Evolutionary conservation across 345 rosid genomes (phyloP), one percentile per base, ranked within the genome.

Genomic region (Sonneratia alba): DNA sequence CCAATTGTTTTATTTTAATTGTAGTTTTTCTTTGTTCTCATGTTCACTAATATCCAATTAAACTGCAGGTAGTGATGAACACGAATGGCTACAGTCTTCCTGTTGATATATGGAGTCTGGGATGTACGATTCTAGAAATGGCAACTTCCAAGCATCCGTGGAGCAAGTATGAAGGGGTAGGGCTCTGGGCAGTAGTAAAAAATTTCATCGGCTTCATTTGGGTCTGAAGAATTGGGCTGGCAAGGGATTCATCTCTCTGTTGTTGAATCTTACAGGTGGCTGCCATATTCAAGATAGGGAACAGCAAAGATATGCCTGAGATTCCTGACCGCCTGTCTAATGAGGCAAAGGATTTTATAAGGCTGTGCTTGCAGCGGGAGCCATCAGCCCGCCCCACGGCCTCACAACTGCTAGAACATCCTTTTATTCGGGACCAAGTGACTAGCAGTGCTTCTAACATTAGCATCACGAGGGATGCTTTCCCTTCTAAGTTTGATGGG

Each of bases 51-150:
- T 51, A 74, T 34, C 55, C 56, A 63, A 51, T 63, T 71, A 37
- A 51, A 70, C 24, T 70, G 18, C 81, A 95, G 99, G 97, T 95
- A 77, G 93, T 95, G 70, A 91, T 91, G 99, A 87, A 89, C 74
- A 81, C 87, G 69, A 87, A 85, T 81, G 99, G 99, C 71, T 95
- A 90, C 79, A 89, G 81, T 79, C 90, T 84, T 66, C 80, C 96
- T 0, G 97, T 92, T 40, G 99, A 95, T 83, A 84, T 95, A 43
- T 95, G 99, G 99, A 90, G 99, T 83, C 83, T 95, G 83, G 99
- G 97, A 62, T 95, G 99, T 80, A 95, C 99, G 66, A 84, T 95
- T 80, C 91, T 95, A 72, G 97, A 95, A 87, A 95, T 95, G 99
- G 97, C 99, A 43, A 87, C 96, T 34, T 83, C 97, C 68, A 95